Evolutionary conservation across 805 yeast species (phyloP).

Genomic region (Wickerhamiella dianesei): DNA sequence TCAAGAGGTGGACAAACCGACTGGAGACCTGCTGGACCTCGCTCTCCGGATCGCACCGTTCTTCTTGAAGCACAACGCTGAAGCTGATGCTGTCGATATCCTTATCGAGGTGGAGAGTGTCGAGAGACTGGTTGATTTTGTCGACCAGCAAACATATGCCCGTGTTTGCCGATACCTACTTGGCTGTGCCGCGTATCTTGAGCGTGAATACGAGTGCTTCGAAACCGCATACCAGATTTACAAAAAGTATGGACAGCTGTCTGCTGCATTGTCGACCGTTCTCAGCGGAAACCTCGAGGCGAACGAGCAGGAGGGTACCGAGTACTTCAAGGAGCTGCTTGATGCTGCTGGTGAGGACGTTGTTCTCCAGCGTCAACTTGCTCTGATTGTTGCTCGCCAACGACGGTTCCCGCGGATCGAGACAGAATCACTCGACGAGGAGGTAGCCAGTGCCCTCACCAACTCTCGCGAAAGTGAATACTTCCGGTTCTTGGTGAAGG

Average conservation of each 20-base stretch:
- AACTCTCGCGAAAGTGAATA: constrained; percentile 68
- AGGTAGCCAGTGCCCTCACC: constrained; percentile 76
- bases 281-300: constrained; percentile 74
- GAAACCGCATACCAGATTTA: constrained; percentile 82
- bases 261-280: constrained; percentile 61
- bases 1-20: constrained; percentile 12
- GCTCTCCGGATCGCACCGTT: constrained; percentile 73
- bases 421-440: constrained; percentile 19
- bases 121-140: constrained; percentile 67
- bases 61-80: constrained; percentile 89
- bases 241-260: constrained; percentile 58
- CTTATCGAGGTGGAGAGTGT: constrained; percentile 79
- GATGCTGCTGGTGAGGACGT: constrained; percentile 52
- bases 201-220: constrained; percentile 77
- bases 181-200: constrained; percentile 88
- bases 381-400: constrained; percentile 76
- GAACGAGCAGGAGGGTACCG: constrained; percentile 58
- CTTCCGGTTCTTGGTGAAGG: constrained; percentile 68
- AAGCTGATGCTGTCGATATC: constrained; percentile 94
- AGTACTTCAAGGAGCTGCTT: constrained; percentile 47
- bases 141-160: constrained; percentile 68
- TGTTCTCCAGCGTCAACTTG: constrained; percentile 75
- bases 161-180: constrained; percentile 92
- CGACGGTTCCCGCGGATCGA: constrained; percentile 55
- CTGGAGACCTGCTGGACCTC: constrained; percentile 41